Evolutionary conservation across 495 filamentous ascomycete genomes (phyloP).

Genomic region (Hypoxylon lenormandii): DNA sequence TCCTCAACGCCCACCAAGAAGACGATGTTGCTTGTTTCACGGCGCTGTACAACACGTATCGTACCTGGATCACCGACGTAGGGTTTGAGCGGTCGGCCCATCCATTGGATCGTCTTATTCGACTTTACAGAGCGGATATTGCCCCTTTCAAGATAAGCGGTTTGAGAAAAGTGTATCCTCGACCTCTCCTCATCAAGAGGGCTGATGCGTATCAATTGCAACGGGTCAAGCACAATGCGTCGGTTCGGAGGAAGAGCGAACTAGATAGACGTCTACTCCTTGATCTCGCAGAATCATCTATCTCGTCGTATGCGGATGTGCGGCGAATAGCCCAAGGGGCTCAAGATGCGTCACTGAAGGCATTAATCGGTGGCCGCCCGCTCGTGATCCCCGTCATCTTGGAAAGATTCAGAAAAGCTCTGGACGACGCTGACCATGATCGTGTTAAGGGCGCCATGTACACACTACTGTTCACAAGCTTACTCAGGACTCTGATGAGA

Average conservation of each 20-base stretch:
- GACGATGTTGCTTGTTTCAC: conserved; percentile 97
- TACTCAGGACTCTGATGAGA: conserved; percentile 85
- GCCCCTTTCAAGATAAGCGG: conserved; percentile 94
- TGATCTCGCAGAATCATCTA: conserved; percentile 88
- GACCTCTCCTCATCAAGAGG: conserved; percentile 86
- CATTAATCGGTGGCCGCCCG: conserved; percentile 83
- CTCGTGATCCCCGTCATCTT: conserved; percentile 90
- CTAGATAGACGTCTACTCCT: conserved; percentile 85
- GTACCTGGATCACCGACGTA: conserved; percentile 97
- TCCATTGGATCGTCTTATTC: conserved; percentile 84
- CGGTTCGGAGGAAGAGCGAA: conserved; percentile 82
- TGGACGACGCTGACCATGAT: conserved; percentile 83
- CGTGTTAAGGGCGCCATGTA: conserved; percentile 95
- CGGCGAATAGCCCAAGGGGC: conserved; percentile 91
- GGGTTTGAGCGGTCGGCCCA: conserved; percentile 96
- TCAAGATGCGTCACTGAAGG: conserved; percentile 92
- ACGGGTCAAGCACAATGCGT: conserved; percentile 89
- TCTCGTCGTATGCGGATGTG: conserved; percentile 95
- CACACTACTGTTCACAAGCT: conserved; percentile 84
- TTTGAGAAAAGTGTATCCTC: conserved; percentile 88
- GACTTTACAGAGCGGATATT: conserved; percentile 84
- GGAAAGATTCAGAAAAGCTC: conserved; percentile 79
- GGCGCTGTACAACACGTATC: conserved; percentile 87
- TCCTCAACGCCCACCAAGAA: conserved; percentile 84
- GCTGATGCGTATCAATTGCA: conserved; percentile 95